Base-by-base conservation (phyloP, 495 filamentous ascomycete species). In the Aspergillus taichungensis region DNA sequence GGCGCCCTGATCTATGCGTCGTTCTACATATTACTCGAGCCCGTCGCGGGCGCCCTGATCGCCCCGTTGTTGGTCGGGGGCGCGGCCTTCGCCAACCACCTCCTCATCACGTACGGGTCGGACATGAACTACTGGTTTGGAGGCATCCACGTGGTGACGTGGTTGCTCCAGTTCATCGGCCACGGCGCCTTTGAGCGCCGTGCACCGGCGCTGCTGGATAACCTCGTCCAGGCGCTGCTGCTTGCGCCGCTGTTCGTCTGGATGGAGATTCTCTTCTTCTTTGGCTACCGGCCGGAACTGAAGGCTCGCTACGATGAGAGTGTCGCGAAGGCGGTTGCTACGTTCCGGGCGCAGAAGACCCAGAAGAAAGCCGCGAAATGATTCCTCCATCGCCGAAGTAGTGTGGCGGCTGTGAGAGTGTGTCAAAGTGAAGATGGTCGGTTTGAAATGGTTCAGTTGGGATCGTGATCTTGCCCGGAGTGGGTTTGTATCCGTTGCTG, bases 181-280 rank as follows among this genome's bases (percentile, higher is more conserved):
- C 92, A 98, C 57, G 91, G 91, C 12, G 79, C 75, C 7, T 98
- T 86, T 55, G 92, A 97, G 66, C 80, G 85, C 18, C 73, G 91
- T 34, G 87, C 90, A 2, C 92, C 92, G 8, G 91, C 91, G 9
- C 56, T 95, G 47, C 64, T 96, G 50, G 91, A 96, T 64, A 97
- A 95, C 56, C 63, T 96, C 30, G 73, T 90, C 18, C 91, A 96
- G 62, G 89, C 92, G 18, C 57, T 95, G 43, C 83, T 98, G 47
- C 74, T 97, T n/a, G 92, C 92, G 0, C 92, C 92, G n/a, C 80
- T 98, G 51, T 98, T 98, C 56, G 89, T 97, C 29, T 98, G 91
- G 86, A 83, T 98, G 60, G 91, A 98, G 71, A 67, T 94, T 12
- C 69, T 98, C 14, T 98, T 98, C 69, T 81, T 73, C 56, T 80